Evolutionary conservation across 257 asterid species (phyloP).

Genomic region (Craterostigma plantagineum): DNA sequence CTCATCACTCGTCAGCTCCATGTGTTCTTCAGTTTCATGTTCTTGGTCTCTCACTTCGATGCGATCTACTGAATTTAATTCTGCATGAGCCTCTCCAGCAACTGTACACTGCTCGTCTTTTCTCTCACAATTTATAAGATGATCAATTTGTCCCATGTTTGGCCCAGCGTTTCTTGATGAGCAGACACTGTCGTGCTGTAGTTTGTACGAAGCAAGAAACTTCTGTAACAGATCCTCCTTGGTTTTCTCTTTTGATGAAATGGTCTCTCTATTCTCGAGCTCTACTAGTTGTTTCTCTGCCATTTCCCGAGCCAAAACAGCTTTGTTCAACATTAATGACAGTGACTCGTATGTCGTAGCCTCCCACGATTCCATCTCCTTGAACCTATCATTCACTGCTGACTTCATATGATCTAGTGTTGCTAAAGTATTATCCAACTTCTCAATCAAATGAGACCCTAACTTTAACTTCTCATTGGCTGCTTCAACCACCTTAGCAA

Average conservation of each 20-base stretch:
- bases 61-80: conserved; percentile 1
- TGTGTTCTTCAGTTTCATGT: conserved; percentile 12
- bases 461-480: conserved; percentile 6
- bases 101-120: no score
- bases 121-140: no score
- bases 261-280: no score
- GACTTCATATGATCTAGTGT: conserved; percentile 1
- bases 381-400: conserved; percentile 1
- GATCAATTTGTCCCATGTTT: no score
- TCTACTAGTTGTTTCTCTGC: conserved; percentile 4
- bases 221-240: no score
- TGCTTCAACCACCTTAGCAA: no score
- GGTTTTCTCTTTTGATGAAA: no score
- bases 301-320: background rate
- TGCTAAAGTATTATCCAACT: conserved; percentile 3
- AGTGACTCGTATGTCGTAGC: background rate
- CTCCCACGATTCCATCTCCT: conserved; percentile 5
- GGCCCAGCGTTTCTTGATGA: no score
- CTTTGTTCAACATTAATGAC: conserved; percentile 1
- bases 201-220: no score
- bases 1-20: conserved; percentile 16
- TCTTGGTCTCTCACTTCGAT: conserved; percentile 12
- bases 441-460: conserved; percentile 7
- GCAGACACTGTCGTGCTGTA: no score
- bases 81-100: no score